Evolutionary conservation across 2,329 filamentous ascomycete species (phyloP).

Genomic region (Neurospora sp.): DNA sequence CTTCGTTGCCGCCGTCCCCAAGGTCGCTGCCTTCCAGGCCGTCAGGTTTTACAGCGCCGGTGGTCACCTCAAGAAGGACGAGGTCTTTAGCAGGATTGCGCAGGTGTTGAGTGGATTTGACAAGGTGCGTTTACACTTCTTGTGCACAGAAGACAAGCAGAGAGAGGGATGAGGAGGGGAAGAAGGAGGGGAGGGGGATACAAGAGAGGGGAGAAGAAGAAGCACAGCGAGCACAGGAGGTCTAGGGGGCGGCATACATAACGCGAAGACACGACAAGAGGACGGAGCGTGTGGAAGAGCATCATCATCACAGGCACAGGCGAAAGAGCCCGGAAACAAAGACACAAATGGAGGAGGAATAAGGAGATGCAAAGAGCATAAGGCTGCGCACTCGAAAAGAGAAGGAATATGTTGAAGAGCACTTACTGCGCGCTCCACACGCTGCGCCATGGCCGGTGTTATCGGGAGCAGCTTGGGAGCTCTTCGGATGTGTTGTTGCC

Average conservation of each 20-base stretch:
- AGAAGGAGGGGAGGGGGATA: neutral
- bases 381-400: neutral
- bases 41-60: constrained; percentile 81
- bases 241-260: neutral
- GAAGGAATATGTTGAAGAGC: neutral
- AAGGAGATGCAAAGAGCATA: neutral
- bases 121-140: constrained; percentile 56
- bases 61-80: constrained; percentile 62
- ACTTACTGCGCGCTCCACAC: neutral
- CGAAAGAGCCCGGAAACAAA: neutral
- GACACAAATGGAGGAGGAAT: neutral
- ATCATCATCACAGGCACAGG: neutral
- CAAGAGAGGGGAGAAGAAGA: neutral
- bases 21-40: constrained; percentile 53
- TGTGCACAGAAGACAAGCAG: neutral
- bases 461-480: neutral
- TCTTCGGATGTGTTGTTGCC: neutral
- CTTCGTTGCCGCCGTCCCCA: constrained; percentile 21
- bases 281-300: neutral
- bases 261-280: neutral
- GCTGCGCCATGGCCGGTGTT: neutral
- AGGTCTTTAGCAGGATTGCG: constrained; percentile 22
- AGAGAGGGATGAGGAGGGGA: neutral
- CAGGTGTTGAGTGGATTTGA: constrained; percentile 85
- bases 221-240: neutral